Base-by-base conservation (phyloP, 345 rosid genomes). In the Salix purpurea region DNA sequence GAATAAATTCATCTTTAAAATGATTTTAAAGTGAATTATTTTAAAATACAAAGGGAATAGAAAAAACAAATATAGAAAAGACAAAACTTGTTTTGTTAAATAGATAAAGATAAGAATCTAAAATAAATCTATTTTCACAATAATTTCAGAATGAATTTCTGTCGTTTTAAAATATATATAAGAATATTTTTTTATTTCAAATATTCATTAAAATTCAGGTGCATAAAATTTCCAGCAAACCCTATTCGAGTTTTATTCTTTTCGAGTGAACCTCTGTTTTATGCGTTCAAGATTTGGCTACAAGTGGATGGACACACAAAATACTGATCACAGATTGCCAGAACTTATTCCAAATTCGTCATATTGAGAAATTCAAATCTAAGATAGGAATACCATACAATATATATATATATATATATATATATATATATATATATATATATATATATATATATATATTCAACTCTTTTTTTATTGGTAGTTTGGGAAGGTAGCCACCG, bases 211-310 rank as follows among this genome's bases (percentile, higher is more conserved):
- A n/a, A n/a, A 58, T 58, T n/a, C 23, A 11, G 0, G 15, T 10
- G 62, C 28, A 9, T 23, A 58, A n/a, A 23, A n/a, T 58, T 23
- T 23, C 64, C 28, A 58, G 10, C 4, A 58, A 58, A 30, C 46
- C 46, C 69, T 13, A 19, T 66, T 66, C 2, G 18, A 18, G 37
- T 8, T 18, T 21, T 28, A 18, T 2, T 34, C n/a, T 34, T 18
- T 66, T 21, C 12, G 7, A 9, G n/a, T 3, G 39, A 8, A 66
- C 3, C 48, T 14, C 30, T 39, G 15, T 8, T 73, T 39, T 12
- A 65, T 48, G 9, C 54, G 4, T 52, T 69, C 78, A 65, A 65
- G 84, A 77, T 66, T 56, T 70, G 70, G 74, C 78, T 70, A 70
- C 74, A 77, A 77, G 72, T 34, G 24, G 24, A 62, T 30, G 4